Evolutionary conservation across 441 rosid species (phyloP).

Genomic region (Brassica balearica): DNA sequence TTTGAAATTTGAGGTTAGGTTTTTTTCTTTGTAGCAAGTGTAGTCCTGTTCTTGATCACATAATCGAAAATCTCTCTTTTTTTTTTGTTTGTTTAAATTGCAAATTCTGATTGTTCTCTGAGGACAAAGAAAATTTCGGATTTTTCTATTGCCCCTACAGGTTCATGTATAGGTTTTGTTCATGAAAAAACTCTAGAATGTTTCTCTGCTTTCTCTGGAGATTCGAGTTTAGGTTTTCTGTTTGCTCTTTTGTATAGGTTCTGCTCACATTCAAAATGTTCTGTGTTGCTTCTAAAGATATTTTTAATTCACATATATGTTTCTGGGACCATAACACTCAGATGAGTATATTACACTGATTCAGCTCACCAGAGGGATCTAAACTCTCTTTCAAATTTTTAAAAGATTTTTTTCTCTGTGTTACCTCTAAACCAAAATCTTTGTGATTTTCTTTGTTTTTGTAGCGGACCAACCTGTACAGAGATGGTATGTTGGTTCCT

Average conservation of each 20-base stretch:
- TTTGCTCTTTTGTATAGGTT: neutral
- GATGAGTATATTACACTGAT: neutral
- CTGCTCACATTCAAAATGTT: neutral
- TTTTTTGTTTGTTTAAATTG: neutral
- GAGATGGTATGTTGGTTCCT: conserved; percentile 67
- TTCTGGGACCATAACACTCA: neutral
- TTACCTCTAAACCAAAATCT: neutral
- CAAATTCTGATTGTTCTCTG: neutral
- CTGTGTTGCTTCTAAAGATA: neutral
- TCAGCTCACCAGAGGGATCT: no score
- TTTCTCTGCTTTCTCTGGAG: neutral
- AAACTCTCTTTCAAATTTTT: neutral
- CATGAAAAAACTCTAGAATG: neutral
- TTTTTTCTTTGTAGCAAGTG: neutral
- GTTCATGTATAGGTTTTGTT: neutral
- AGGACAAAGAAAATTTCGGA: neutral
- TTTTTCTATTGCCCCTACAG: neutral
- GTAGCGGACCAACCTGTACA: conserved; percentile 53
- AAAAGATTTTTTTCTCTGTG: neutral
- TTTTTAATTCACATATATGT: neutral
- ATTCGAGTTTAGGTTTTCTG: neutral
- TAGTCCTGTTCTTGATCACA: neutral
- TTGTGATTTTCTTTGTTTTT: conserved; percentile 6
- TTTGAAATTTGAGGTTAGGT: neutral
- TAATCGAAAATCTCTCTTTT: neutral